Evolutionary conservation across 345 rosid species (phyloP).

Genomic region (Psidium friedrichsthalianum): DNA sequence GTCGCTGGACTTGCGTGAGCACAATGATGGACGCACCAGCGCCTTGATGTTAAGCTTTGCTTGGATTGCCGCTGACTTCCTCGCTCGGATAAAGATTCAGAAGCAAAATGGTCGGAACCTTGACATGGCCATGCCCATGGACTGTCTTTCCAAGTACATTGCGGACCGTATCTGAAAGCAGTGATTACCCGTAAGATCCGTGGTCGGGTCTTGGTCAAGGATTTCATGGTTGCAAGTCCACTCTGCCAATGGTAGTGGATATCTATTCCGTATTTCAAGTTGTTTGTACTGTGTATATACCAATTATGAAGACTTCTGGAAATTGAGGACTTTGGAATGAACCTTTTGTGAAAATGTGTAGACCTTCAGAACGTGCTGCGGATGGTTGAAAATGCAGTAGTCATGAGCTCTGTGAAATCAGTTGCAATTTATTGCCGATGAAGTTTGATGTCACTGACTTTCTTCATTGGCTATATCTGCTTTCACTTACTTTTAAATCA

Average conservation of each 20-base stretch:
- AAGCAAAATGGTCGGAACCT: slow-evolving; percentile 7
- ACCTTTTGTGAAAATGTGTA: neutral
- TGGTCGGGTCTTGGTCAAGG: neutral
- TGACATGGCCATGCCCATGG: slow-evolving; percentile 42
- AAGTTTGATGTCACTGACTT: neutral
- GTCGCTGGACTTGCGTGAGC: slow-evolving; percentile 30
- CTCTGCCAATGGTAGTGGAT: neutral
- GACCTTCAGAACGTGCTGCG: neutral
- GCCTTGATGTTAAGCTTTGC: slow-evolving; percentile 55
- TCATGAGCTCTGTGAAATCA: neutral
- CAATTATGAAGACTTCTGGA: neutral
- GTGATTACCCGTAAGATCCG: neutral
- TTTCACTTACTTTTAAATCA: neutral
- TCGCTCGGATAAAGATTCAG: slow-evolving; percentile 58
- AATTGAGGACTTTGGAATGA: neutral
- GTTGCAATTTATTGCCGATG: neutral
- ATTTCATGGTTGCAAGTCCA: neutral
- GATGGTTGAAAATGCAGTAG: neutral
- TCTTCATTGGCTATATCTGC: neutral
- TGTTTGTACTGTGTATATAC: neutral
- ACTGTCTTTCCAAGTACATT: slow-evolving; percentile 43
- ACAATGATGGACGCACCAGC: slow-evolving; percentile 8
- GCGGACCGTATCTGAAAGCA: slow-evolving; percentile 36
- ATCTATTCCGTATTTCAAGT: neutral
- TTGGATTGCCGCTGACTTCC: slow-evolving; percentile 84